Conservation (phyloP, 1,284 basidiomycete genomes). For the Ganoderma lucidum region DNA sequence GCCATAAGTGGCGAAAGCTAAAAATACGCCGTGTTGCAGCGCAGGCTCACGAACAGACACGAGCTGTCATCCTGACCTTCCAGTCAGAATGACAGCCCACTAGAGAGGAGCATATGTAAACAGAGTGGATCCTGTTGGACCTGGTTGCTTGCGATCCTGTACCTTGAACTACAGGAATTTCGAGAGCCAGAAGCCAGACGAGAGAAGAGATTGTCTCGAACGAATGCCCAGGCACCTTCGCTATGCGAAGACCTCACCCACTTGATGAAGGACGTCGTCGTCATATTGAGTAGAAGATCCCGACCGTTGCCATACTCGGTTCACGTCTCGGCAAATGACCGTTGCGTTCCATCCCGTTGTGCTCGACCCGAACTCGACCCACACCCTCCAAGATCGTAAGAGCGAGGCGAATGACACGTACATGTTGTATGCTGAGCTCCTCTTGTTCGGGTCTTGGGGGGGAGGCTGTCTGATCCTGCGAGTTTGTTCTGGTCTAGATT, state of each 20-base stretch:
- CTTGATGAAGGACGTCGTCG: not conserved
- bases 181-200: not conserved
- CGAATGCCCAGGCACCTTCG: not conserved
- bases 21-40: not conserved
- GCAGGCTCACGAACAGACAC: not conserved
- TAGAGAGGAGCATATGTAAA: not conserved
- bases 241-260: not conserved
- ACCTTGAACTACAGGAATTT: not conserved
- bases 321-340: constrained; percentile 9
- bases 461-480: constrained; percentile 48
- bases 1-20: not conserved
- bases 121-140: not conserved
- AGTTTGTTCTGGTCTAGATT: constrained; percentile 46
- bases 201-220: not conserved
- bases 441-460: constrained; percentile 51
- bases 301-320: constrained; percentile 2
- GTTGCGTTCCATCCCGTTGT: constrained; percentile 14
- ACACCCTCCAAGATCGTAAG: not conserved
- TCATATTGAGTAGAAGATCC: not conserved
- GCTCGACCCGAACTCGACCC: not conserved
- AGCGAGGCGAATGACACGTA: constrained; percentile 46
- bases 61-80: not conserved
- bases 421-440: constrained; percentile 71
- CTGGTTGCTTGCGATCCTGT: not conserved
- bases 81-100: not conserved